Evolutionary conservation across 2,329 filamentous ascomycete genomes (phyloP).

Genomic region (Lasiodiplodia hormozganensis): DNA sequence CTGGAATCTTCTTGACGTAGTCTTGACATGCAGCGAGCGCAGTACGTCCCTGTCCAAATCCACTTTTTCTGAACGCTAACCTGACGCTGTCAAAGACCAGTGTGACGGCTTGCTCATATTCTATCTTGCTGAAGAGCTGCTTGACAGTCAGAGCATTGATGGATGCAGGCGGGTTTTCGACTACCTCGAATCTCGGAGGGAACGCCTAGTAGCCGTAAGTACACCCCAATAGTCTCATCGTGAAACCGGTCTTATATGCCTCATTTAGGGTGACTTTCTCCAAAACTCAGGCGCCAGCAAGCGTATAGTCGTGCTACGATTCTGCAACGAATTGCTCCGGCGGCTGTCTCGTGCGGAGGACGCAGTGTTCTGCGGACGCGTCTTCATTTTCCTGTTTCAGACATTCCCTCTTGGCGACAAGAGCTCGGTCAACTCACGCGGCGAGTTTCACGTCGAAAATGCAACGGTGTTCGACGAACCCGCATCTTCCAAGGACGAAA

Average conservation of each 20-base stretch:
- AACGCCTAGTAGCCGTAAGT: constrained; percentile 79
- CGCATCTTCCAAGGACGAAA: constrained; percentile 44
- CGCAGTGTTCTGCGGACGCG: constrained; percentile 93
- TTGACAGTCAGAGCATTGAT: constrained; percentile 94
- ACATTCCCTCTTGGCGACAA: constrained; percentile 96
- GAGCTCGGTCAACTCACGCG: constrained; percentile 94
- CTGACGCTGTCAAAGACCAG: constrained; percentile 48
- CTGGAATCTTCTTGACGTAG: constrained; percentile 92
- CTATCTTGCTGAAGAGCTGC: constrained; percentile 90
- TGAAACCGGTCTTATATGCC: constrained; percentile 8
- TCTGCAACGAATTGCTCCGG: constrained; percentile 93
- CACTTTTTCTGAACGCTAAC: not conserved
- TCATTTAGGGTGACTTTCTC: constrained; percentile 25
- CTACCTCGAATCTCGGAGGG: constrained; percentile 90
- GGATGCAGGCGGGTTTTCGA: constrained; percentile 92
- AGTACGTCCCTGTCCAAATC: constrained; percentile 59
- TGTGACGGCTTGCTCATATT: constrained; percentile 83
- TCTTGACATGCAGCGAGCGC: constrained; percentile 86
- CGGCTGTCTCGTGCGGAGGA: constrained; percentile 95
- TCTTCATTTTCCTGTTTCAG: constrained; percentile 99
- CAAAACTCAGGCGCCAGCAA: constrained; percentile 61
- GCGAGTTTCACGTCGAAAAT: constrained; percentile 96
- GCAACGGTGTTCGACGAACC: constrained; percentile 80
- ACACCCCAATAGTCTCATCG: constrained; percentile 10
- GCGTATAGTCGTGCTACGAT: constrained; percentile 85